These are phyloP conservation scores for Euphrasia arctica DNA, from an alignment of 305 asterid species.

Conservation along the genomic window DNA sequence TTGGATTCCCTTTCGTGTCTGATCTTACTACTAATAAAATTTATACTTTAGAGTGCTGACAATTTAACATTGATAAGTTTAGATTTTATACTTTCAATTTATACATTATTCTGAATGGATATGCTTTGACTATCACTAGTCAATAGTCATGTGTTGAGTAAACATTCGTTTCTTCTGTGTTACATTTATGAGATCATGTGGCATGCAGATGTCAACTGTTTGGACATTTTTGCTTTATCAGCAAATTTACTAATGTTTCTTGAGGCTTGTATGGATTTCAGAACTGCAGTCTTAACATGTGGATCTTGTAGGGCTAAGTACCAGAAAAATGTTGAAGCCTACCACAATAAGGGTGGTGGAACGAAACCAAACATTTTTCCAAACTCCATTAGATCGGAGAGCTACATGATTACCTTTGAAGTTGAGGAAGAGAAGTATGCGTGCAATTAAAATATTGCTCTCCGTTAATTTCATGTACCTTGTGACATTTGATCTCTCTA, in stretches of 20 bases:
- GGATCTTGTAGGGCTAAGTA: constrained; percentile 76
- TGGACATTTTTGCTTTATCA: constrained; percentile 20
- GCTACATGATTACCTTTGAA: constrained; percentile 93
- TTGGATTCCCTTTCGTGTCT: constrained; percentile 6
- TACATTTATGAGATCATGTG: constrained; percentile 20
- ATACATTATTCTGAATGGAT: neutral
- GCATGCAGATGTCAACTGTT: constrained; percentile 1
- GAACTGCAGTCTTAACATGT: constrained; percentile 11
- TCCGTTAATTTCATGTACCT: constrained; percentile 20
- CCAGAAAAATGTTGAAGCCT: constrained; percentile 97
- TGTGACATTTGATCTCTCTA: constrained; percentile 27
- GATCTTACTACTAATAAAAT: constrained; percentile 9
- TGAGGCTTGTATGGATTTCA: constrained; percentile 22
- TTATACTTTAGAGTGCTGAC: constrained; percentile 6
- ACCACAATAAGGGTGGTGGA: constrained; percentile 75
- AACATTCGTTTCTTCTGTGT: constrained; percentile 10
- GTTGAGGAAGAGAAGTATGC: constrained; percentile 96
- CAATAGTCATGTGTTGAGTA: constrained; percentile 2
- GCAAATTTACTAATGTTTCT: constrained; percentile 17
- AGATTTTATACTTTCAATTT: constrained; percentile 1
- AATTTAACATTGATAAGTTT: neutral
- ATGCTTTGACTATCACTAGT: neutral
- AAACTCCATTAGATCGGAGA: constrained; percentile 89
- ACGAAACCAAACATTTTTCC: constrained; percentile 85
- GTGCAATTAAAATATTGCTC: constrained; percentile 24